A percentile compares a stretch with the other conserved stretches of the same genome.
These are phyloP conservation scores for Eimeria nieschulzi DNA, from an alignment of 169 alveolate genomes.

Conservation along the genomic window DNA sequence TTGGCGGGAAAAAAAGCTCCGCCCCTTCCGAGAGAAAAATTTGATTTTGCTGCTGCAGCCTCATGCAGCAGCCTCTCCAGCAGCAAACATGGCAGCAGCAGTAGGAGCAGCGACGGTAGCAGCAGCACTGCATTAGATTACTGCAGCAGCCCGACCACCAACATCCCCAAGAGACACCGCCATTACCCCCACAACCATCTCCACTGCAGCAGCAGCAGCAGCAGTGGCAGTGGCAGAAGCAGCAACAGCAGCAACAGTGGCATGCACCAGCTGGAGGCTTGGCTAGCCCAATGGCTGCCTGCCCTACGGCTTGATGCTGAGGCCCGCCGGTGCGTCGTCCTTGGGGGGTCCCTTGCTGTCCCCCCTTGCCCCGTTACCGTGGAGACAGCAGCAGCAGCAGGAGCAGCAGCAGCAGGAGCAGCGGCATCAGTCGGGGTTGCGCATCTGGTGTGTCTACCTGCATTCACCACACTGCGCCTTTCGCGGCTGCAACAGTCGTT, in stretches of 20 bases:
- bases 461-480: slow-evolving; percentile 39
- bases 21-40: background rate
- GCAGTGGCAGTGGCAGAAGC: slow-evolving; percentile 13
- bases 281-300: slow-evolving; percentile 1
- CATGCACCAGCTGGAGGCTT: slow-evolving; percentile 21
- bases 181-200: background rate
- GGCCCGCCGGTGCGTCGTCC: slow-evolving; percentile 6
- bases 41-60: background rate
- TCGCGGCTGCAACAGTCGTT: slow-evolving; percentile 9
- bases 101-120: background rate
- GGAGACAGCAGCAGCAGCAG: slow-evolving; percentile 13
- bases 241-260: slow-evolving; percentile 53
- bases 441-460: slow-evolving; percentile 14
- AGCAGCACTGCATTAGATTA: background rate
- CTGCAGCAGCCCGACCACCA: slow-evolving; percentile 17
- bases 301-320: slow-evolving; percentile 35
- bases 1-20: background rate
- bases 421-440: slow-evolving; percentile 16
- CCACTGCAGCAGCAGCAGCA: slow-evolving; percentile 7
- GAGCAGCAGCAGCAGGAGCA: slow-evolving; percentile 30
- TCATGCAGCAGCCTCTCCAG: background rate
- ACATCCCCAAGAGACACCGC: background rate
- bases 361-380: slow-evolving; percentile 27
- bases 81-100: background rate
- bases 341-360: slow-evolving; percentile 19